These are phyloP conservation scores for Dichotomocladium elegans DNA, from an alignment of 371 early-diverging fungal species.

Conservation along the genomic window DNA sequence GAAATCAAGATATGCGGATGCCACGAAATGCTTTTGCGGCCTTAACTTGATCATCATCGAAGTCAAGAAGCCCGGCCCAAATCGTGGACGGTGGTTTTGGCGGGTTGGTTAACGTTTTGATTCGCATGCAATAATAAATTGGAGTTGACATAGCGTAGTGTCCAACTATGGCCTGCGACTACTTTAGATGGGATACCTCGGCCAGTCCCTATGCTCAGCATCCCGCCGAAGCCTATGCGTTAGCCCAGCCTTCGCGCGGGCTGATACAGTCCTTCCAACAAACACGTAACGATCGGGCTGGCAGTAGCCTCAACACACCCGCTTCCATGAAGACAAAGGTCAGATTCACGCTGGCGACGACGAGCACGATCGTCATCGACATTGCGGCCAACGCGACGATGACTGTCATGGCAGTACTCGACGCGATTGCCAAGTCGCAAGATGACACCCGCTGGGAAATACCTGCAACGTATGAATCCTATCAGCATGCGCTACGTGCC, in stretches of 20 bases:
- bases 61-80: constrained; percentile 10
- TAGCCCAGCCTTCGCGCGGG: constrained; percentile 4
- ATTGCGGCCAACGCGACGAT: constrained; percentile 17
- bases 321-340: no score
- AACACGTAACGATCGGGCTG: neutral
- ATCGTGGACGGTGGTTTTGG: constrained; percentile 35
- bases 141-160: constrained; percentile 17
- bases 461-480: constrained; percentile 18
- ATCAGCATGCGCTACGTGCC: constrained; percentile 11
- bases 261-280: neutral
- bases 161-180: constrained; percentile 19
- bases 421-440: constrained; percentile 1
- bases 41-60: neutral
- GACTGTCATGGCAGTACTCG: constrained; percentile 8
- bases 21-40: constrained; percentile 7
- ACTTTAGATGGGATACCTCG: constrained; percentile 37
- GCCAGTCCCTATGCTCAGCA: constrained; percentile 15
- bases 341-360: no score
- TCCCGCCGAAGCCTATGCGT: constrained; percentile 17
- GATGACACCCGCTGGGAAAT: constrained; percentile 24
- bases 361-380: constrained; percentile 15
- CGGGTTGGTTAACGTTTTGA: constrained; percentile 8
- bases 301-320: neutral
- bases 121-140: neutral
- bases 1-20: no score